Base-by-base conservation (phyloP, 2,329 filamentous ascomycete species). In the Dryadomyces sulphureus region DNA sequence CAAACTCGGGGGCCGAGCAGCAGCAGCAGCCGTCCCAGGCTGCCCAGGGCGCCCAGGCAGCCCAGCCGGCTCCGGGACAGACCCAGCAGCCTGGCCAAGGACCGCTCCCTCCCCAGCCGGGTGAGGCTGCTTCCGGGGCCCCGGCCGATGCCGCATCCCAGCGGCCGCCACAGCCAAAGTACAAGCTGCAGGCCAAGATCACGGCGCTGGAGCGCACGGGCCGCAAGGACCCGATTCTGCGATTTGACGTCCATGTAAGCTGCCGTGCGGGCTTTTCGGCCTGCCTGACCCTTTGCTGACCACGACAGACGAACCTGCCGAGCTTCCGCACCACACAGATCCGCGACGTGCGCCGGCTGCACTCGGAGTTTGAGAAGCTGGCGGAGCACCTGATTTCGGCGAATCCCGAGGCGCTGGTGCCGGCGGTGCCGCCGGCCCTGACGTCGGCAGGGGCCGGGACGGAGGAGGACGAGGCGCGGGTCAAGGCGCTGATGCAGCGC, bases 261-360 rank as follows among this genome's bases (percentile, higher is more conserved):
- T 7, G 12, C 21, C 21, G 11, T 12, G 27, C n/a, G n/a, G n/a
- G 43, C 34, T 30, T 19, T 11, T n/a, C 12, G n/a, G 27, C 7
- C 7, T 30, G 27, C 27, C 19, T 36, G 5, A 7, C n/a, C 27
- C 14, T 35, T 17, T 12, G 17, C n/a, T 38, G 24, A 20, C 24
- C 12, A 12, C 2, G 2, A 4, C 48, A 98, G 92, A 98, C 92
- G 53, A 98, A 98, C 65, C 82, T 98, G n/a, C 89, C 90, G 45
- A 90, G 90, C 55, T 98, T 95, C 64, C 79, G 92, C 56, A 98
- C 92, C 0, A 98, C 92, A 5, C 92, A 98, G 62, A 98, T 95
- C 66, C 88, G 92, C 59, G 92, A 98, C 64, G 88, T 98, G 54
- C 84, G 92, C 55, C 85, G 92, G 50, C 82, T 93, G 50, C 92